These are phyloP conservation scores for Xylariaceae sp. DNA, from an alignment of 2,329 filamentous ascomycete genomes.

Conservation along the genomic window DNA sequence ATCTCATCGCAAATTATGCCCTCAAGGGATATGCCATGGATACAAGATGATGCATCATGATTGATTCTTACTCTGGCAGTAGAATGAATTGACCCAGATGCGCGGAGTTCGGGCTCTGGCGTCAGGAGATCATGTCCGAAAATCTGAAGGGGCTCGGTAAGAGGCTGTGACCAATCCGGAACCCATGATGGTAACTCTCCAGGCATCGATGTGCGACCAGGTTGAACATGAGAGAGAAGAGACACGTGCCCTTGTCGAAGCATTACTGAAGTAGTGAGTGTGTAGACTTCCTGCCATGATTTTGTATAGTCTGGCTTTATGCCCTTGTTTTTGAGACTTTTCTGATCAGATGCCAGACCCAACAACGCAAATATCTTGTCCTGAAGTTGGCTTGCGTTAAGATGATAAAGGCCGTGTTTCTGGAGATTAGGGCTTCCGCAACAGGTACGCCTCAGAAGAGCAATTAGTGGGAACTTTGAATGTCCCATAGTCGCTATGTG, in stretches of 20 bases:
- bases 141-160: conserved; percentile 18
- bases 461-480: conserved; percentile 5
- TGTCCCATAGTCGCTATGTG: conserved; percentile 5
- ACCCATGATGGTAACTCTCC: conserved; percentile 22
- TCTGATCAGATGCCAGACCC: conserved; percentile 11
- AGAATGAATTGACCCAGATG: not conserved
- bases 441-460: conserved; percentile 12
- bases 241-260: conserved; percentile 12
- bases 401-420: conserved; percentile 14
- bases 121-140: conserved; percentile 1
- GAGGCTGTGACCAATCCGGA: conserved; percentile 21
- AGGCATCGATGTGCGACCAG: conserved; percentile 1
- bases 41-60: not conserved
- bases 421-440: conserved; percentile 6
- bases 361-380: conserved; percentile 24
- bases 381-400: conserved; percentile 20
- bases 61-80: not conserved
- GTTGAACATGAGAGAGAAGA: conserved; percentile 19
- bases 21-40: not conserved
- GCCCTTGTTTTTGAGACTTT: conserved; percentile 7
- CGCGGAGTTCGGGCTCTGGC: not conserved
- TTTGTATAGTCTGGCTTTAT: conserved; percentile 20
- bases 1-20: conserved; percentile 2
- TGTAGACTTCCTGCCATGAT: conserved; percentile 19
- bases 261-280: conserved; percentile 14